Base-by-base conservation (phyloP, 495 filamentous ascomycete species). In the Antarctomyces pellizariae region DNA sequence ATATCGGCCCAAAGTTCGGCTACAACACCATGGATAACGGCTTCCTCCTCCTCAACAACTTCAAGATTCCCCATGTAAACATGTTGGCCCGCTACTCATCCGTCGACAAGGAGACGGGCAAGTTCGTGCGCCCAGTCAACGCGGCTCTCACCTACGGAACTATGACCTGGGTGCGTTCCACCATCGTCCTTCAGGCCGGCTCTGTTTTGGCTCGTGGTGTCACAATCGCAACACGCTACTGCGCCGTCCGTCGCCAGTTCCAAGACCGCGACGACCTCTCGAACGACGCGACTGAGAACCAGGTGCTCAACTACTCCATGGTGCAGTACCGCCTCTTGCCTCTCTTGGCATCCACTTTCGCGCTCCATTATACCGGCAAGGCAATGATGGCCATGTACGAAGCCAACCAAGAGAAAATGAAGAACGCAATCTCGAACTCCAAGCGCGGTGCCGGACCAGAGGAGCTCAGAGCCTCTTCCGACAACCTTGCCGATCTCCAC, bases 1-100 rank as follows among this genome's bases (percentile, higher is more conserved):
- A 76, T 31, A 74, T 79, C 41, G 75, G 74, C 3, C 71, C 69
- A 16, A 76, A 76, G 41, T 70, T 72, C 32, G 71, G 70, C 2
- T 72, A 72, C 42, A 60, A 64, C 36, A 73, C 66, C 10, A 69
- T 74, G 61, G 73, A 78, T 44, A 80, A 78, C 34, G 74, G 74
- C 3, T 80, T 70, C 50, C 50, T 78, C 13, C 55, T 71, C 15
- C 65, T 80, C 43, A 71, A 75, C 45, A 53, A 73, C 4, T 54
- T 75, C 36, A 70, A 71, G 36, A 52, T 77, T 13, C 71, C 71
- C 4, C 67, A 75, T 32, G 41, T 62, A 16, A 67, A 62, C 41
- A 76, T 78, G 74, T 47, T 78, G 18, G 64, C 63, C 14, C 56
- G 60, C 8, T 73, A 71, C 42, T 64, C 66, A 0, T 35, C 52